Conservation (phyloP, 352 stramenopile species). For the Albugo laibachii region DNA sequence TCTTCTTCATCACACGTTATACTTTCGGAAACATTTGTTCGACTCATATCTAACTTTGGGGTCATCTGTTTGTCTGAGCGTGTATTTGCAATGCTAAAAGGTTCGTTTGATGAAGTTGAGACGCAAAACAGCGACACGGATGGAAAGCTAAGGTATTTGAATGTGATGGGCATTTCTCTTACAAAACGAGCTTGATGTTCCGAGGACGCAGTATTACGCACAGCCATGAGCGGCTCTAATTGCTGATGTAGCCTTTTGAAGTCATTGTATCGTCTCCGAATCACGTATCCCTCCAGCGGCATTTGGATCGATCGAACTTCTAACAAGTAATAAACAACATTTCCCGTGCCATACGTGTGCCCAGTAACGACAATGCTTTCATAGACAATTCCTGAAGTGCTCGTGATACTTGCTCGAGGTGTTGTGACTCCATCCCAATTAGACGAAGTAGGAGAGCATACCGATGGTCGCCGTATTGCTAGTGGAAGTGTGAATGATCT, state of each 20-base stretch:
- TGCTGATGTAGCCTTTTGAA: slow-evolving; percentile 41
- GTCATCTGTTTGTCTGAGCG: not conserved
- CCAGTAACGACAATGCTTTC: slow-evolving; percentile 52
- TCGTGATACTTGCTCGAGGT: slow-evolving; percentile 20
- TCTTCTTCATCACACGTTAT: not conserved
- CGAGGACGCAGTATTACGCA: not conserved
- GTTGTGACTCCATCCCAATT: no score
- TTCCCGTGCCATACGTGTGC: slow-evolving; percentile 32
- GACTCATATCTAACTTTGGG: not conserved
- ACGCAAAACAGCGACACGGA: not conserved
- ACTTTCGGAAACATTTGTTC: not conserved
- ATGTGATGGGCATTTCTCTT: not conserved
- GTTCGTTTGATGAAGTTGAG: not conserved
- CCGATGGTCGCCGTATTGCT: no score
- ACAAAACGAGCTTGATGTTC: not conserved
- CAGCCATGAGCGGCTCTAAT: slow-evolving; percentile 29
- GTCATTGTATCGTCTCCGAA: slow-evolving; percentile 56
- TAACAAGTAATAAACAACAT: slow-evolving; percentile 55
- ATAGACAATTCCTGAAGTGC: slow-evolving; percentile 44
- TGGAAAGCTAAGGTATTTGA: not conserved
- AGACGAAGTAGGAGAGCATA: no score
- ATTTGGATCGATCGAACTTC: slow-evolving; percentile 50
- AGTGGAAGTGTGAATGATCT: no score
- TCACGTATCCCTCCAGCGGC: slow-evolving; percentile 59
- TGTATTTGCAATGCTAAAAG: not conserved